These are phyloP conservation scores for Bipolaris cookei DNA, from an alignment of 2,329 filamentous ascomycete genomes.

Conservation along the genomic window DNA sequence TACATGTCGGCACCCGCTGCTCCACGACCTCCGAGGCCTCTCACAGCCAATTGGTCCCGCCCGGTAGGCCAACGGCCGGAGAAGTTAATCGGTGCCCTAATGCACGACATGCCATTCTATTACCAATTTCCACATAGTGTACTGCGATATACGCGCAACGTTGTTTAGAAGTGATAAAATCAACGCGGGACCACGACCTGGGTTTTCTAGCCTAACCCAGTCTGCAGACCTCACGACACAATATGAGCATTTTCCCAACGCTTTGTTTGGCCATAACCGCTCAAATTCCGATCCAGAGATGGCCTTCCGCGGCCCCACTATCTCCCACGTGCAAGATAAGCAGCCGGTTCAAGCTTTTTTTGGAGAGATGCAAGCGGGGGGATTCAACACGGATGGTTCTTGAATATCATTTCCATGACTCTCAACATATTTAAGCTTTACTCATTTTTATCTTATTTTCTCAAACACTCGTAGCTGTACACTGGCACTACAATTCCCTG, in stretches of 20 bases:
- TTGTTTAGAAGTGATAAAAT: background rate
- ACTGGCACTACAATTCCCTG: background rate
- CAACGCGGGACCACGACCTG: background rate
- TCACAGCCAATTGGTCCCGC: too few relatives aligned
- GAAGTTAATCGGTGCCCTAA: too few relatives aligned
- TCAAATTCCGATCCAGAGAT: background rate
- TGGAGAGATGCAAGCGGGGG: background rate
- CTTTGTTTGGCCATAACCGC: background rate
- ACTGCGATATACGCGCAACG: background rate
- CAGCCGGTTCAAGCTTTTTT: background rate
- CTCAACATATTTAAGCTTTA: background rate
- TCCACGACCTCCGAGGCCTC: too few relatives aligned
- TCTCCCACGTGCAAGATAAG: background rate
- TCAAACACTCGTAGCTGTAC: background rate
- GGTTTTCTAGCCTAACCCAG: background rate
- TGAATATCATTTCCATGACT: background rate
- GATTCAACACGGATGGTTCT: background rate
- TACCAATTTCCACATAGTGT: constrained; percentile 6
- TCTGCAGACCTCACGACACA: background rate
- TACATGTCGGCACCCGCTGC: too few relatives aligned
- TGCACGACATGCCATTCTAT: background rate
- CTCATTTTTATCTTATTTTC: background rate
- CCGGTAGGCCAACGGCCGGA: too few relatives aligned
- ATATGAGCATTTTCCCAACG: background rate
- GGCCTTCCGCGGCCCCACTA: background rate